Conservation (phyloP, 176 grass and related monocot genomes). For the Areca catechu region DNA sequence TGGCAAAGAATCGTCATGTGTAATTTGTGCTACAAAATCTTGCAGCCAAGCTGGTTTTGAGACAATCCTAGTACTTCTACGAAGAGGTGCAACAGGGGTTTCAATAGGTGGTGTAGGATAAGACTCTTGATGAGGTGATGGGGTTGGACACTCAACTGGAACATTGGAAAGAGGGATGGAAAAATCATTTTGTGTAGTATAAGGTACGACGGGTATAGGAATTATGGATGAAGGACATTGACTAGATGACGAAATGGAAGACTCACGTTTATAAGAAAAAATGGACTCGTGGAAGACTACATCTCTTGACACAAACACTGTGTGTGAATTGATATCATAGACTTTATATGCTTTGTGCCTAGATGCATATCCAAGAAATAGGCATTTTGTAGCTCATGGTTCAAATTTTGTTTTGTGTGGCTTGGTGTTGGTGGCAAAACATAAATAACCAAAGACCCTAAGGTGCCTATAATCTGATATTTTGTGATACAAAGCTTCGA, state of each 20-base stretch:
- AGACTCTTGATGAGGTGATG: no score
- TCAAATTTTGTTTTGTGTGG: neutral
- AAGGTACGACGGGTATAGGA: neutral
- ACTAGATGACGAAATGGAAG: neutral
- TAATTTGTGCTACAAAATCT: no score
- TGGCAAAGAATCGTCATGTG: no score
- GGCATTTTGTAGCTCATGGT: neutral
- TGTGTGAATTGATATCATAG: neutral
- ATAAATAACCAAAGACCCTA: neutral
- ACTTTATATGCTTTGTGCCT: neutral
- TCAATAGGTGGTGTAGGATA: no score
- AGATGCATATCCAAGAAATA: neutral
- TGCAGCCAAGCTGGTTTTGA: no score
- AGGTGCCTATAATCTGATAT: no score
- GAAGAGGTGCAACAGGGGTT: no score
- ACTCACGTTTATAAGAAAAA: neutral
- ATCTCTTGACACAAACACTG: neutral
- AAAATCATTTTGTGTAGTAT: no score
- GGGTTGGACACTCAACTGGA: no score
- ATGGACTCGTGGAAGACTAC: neutral
- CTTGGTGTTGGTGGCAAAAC: neutral
- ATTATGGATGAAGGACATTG: neutral
- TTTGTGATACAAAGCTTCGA: neutral
- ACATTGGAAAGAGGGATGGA: no score
- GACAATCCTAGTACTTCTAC: no score